Base-by-base conservation (phyloP, 192 early-diverging fungal species). In the Allomyces javanicus region DNA sequence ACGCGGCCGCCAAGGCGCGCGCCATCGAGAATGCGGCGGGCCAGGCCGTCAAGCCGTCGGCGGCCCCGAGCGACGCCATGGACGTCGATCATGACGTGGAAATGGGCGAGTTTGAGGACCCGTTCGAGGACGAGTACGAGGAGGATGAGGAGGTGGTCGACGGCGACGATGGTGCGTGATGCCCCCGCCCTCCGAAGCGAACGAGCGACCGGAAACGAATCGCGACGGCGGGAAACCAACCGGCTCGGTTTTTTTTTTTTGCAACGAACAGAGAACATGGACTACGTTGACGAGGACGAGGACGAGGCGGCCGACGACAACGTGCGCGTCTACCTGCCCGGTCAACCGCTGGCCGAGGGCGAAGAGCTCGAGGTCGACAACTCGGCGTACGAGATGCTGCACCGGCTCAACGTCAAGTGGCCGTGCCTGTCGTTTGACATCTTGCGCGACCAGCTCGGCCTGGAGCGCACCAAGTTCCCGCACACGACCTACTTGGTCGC, bases 341-440 rank as follows among this genome's bases (percentile, higher is more conserved):
- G 96, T 23, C 86, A 92, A 61, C 77, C 80, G 67, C 73, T 99
- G 11, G 88, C 69, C 44, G 85, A 89, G 71, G 93, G 83, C 62
- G 93, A 99, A 72, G 87, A 85, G 55, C 81, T 99, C 61, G 91
- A 97, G 68, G 91, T 88, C 26, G 96, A 99, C 81, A 87, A 90
- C 69, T 86, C 83, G 19, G 88, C 89, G 0, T 99, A 99, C 77
- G 89, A 92, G 67, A 96, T 99, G 96, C 83, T 99, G 67, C 94
- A 99, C 77, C 79, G 79, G 24, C 81, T 99, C 81, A 79, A 89
- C 61, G 88, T 90, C 27, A 83, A 92, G 72, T 94, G 93, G 90
- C 96, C 96, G 26, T 96, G 93, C 72, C 82, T 99, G 63, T 91
- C 87, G 73, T 99, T 99, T 69, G 96, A 99, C 72, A 81, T 99